Evolutionary conservation across 768 basidiomycete species (phyloP).

Genomic region (Pleurotus cornucopiae): DNA sequence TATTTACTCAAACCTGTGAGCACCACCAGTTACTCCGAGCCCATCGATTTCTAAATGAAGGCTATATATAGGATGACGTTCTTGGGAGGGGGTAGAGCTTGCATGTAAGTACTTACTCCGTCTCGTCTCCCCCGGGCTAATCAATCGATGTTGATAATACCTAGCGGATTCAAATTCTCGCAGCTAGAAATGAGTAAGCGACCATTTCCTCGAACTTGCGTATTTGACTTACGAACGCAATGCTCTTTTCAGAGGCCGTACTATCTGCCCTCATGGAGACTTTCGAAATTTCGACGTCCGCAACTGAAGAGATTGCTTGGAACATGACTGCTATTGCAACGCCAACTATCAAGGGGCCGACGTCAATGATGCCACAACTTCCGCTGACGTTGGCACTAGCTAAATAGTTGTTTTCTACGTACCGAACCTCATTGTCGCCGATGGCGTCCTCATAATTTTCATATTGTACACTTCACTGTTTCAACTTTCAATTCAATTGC

Average conservation of each 20-base stretch:
- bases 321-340: neutral
- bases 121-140: neutral
- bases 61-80: constrained; percentile 32
- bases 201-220: neutral
- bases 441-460: no score
- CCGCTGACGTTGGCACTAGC: neutral
- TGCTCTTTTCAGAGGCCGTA: constrained; percentile 23
- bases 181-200: constrained; percentile 39
- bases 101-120: constrained; percentile 32
- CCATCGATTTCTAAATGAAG: no score
- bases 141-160: no score
- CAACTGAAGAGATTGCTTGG: neutral
- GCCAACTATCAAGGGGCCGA: neutral
- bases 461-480: no score
- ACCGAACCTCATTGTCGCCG: neutral
- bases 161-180: constrained; percentile 39
- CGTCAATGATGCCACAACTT: neutral
- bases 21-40: neutral
- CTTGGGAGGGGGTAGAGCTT: constrained; percentile 37
- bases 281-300: neutral
- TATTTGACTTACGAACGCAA: neutral
- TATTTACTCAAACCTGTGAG: constrained; percentile 31
- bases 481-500: no score
- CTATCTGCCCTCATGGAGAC: constrained; percentile 16
- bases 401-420: neutral